Base-by-base conservation (phyloP, 495 filamentous ascomycete genomes). In the Tuber umbilicatum region DNA sequence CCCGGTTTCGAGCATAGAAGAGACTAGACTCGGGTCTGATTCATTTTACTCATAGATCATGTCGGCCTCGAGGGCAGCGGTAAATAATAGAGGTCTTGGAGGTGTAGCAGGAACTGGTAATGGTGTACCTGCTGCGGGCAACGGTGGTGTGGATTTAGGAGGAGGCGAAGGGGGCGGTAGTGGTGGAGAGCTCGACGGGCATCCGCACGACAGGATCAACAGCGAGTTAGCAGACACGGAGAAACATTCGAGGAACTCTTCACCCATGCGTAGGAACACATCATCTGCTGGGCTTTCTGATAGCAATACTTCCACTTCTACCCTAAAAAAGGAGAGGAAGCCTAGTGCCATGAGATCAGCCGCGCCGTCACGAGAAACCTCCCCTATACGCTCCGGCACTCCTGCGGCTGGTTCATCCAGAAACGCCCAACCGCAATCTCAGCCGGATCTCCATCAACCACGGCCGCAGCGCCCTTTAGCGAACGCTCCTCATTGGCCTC, bases 281-380 rank as follows among this genome's bases (percentile, higher is more conserved):
- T 79, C 78, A 68, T 68, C 78, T 75, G 68, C 75, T 70, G 76
- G 76, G 39, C 77, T 75, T 42, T 68, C 76, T 35, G 77, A 79
- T 39, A 79, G 72, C 74, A 79, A 74, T 68, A 72, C 78, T 67
- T 40, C 75, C 70, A 68, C 77, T 27, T 43, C 76, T 21, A 72
- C 70, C 40, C 78, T 74, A 72, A 76, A 76, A 72, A 80, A 67
- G 47, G 76, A 73, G 43, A 77, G 78, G 71, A 80, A 73, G 71
- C 78, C 78, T 40, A 70, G 69, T 73, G 77, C 73, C 47, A 72
- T 75, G 42, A 79, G 69, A 79, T 83, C 70, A 75, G 74, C 75
- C 71, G 68, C 67, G 73, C 78, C 72, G n/a, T 82, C 76, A 76
- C 79, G 82, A 79, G 81, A 76, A 80, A 79, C 78, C 70, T 83